Base-by-base conservation (phyloP, 2,329 filamentous ascomycete species). In the Fusarium sp. region DNA sequence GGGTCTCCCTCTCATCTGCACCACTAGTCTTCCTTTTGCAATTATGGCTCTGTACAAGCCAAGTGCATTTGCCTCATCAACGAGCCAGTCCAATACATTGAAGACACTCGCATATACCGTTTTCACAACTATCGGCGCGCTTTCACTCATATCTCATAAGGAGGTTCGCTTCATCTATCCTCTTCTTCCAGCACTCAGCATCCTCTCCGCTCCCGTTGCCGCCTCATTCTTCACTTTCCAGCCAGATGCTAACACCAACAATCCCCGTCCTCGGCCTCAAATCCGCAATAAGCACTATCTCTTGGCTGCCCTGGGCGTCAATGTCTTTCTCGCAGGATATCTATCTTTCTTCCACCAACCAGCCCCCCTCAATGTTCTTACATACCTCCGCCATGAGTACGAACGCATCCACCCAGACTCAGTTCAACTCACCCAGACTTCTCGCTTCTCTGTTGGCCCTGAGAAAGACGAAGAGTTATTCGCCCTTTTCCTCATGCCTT, bases 141-240 rank as follows among this genome's bases (percentile, higher is more conserved):
- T 98, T 38, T 97, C 94, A 3, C 79, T 93, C 52, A 93, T 98
- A 74, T 91, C 94, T 3, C 96, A 99, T 84, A 99, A 99, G 82
- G 96, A 99, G 86, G 94, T 97, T 76, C 94, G 96, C 78, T 99
- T 99, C 85, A 93, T 98, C 75, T 97, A 97, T 78, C 96, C 96
- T 2, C 88, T 99, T 23, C 88, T 98, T 4, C 96, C 96, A 3
- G 88, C 92, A n/a, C 88, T 99, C 11, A 94, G 96, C 80, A 85
- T 97, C 71, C 85, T 98, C 43, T 90, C 93, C 3, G 94, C 94
- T 1, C 88, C 90, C 0, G 87, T 90, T 6, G 83, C 94, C 21
- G 85, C 89, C 6, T 81, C 85, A 13, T 95, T 94, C 83, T 94
- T 96, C 80, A 85, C 83, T 32, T 78, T 82, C 21, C 62, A 71